Conservation (phyloP, 495 filamentous ascomycete species). For the Viridothelium virens region DNA sequence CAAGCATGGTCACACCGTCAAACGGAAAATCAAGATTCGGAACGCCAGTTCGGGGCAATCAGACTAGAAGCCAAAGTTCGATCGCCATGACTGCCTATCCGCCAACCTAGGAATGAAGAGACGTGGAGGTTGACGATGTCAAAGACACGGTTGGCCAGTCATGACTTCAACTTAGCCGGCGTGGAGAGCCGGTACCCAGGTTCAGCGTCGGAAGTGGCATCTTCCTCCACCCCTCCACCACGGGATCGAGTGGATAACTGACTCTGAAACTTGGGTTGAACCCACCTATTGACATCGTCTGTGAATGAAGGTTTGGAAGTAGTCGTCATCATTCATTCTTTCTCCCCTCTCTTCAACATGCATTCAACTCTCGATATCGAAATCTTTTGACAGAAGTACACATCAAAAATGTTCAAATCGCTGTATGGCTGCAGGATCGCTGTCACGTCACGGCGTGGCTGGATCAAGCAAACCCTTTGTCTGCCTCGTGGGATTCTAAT, state of each 20-base stretch:
- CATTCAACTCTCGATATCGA: neutral
- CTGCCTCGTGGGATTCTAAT: slow-evolving; percentile 9
- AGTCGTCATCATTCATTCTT: too few species aligned
- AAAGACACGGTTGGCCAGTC: neutral
- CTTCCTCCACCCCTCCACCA: neutral
- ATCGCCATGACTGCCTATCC: neutral
- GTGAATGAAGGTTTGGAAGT: too few species aligned
- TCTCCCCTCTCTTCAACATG: too few species aligned
- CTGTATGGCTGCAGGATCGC: too few species aligned
- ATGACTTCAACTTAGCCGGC: neutral
- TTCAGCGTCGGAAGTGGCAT: neutral
- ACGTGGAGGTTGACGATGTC: slow-evolving; percentile 1
- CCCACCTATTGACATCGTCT: neutral
- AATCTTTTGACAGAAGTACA: neutral
- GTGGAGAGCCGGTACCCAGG: slow-evolving; percentile 3
- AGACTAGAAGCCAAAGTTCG: neutral
- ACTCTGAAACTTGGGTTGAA: neutral
- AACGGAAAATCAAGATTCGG: neutral
- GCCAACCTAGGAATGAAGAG: slow-evolving; percentile 4
- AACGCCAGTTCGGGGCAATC: neutral
- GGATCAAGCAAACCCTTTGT: neutral
- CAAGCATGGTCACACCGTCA: neutral
- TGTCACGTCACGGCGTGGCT: neutral
- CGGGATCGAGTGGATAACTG: neutral
- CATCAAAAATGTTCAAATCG: too few species aligned